These are phyloP conservation scores for Ruellia speciosa DNA, from an alignment of 305 asterid genomes.

Conservation along the genomic window DNA sequence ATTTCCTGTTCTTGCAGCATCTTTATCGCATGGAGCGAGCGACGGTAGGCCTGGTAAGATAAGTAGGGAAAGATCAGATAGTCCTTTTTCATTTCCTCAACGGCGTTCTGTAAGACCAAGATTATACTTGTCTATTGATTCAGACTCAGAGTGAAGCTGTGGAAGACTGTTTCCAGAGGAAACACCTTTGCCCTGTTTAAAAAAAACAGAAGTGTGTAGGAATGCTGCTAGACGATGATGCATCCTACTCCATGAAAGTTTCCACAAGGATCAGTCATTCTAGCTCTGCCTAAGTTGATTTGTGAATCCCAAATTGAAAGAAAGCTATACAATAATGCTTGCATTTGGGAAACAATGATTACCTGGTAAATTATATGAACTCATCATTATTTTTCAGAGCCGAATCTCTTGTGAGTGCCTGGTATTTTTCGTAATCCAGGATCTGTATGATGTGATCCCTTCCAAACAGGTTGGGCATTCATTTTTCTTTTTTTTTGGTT, in stretches of 20 bases:
- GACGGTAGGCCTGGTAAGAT: conserved; percentile 44
- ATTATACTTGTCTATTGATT: conserved; percentile 58
- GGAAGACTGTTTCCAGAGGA: background rate
- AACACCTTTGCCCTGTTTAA: conserved; percentile 10
- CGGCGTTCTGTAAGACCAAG: conserved; percentile 90
- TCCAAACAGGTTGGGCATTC: conserved; percentile 2
- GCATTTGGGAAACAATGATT: background rate
- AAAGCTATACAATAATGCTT: background rate
- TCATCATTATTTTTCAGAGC: background rate
- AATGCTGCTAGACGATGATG: background rate
- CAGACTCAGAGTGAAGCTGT: conserved; percentile 64
- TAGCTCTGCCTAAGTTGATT: background rate
- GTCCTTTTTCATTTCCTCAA: conserved; percentile 78
- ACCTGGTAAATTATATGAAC: background rate
- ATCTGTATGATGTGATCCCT: background rate
- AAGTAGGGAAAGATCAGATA: conserved; percentile 66
- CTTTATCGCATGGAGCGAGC: conserved; percentile 55
- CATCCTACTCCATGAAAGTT: background rate
- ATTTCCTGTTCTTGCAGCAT: conserved; percentile 37
- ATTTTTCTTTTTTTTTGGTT: background rate
- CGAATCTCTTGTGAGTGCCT: background rate
- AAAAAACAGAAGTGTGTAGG: background rate
- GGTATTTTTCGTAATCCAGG: background rate
- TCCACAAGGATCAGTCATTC: conserved; percentile 1
- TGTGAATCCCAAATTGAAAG: background rate